Evolutionary conservation across 2,329 filamentous ascomycete species (phyloP), one percentile per base, ranked within the genome.

Genomic region (Sporothrix brasiliensis): DNA sequence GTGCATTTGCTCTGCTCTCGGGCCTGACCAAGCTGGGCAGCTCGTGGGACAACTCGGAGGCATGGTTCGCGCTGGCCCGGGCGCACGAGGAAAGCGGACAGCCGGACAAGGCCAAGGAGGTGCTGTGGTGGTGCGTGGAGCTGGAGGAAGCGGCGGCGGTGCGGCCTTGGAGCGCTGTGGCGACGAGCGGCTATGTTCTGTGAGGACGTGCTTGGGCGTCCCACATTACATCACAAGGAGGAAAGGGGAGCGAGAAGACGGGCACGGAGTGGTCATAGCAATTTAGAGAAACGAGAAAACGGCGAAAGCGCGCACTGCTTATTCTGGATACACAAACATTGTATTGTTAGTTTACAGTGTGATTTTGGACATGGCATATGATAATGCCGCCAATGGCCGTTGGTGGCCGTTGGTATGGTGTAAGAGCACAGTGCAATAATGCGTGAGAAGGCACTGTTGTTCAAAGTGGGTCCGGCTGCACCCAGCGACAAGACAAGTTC

Each of bases 81-180:
- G 93, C 92, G 11, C 92, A 97, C 77, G 95, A 99, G 79, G 88
- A 93, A 77, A 92, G 92, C 70, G 92, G 91, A 0, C 92, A 97
- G 81, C 80, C 88, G 1, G 92, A 95, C 50, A 97, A 94, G 82
- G 91, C 95, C 16, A 96, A 94, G 81, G 91, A 95, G 75, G 93
- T 94, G 60, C 85, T 98, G 7, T 98, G 95, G 95, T 98, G 94
- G 93, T 97, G 94, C 76, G 92, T 99, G 14, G 93, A 97, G 80
- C 84, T 99, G 41, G 95, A 98, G 78, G 94, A 99, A 78, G 89
- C 88, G 9, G 88, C 88, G 74, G 92, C 91, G 0, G 86, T 97
- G 63, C 88, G 95, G 70, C 86, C 87, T 71, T 98, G 94, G 95
- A 86, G 84, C 41, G 89, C 86, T 74, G 85, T 93, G 39, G 89